Conservation (phyloP, 2,329 filamentous ascomycete species). For the Colletotrichum karsti region DNA sequence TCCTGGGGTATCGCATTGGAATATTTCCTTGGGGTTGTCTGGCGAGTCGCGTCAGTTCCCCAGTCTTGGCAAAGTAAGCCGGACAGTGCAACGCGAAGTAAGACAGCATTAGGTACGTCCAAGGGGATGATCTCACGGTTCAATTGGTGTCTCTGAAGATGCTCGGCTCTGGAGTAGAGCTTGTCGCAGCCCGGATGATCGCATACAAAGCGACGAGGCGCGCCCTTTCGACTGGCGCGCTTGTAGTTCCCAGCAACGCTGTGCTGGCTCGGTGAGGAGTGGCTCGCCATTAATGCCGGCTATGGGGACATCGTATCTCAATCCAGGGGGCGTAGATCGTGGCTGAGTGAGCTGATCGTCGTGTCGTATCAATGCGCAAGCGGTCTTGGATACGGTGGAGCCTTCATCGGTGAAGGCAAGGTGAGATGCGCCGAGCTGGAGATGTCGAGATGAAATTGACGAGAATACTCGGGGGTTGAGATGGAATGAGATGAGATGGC, state of each 20-base stretch:
- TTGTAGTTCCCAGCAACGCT: slow-evolving; percentile 46
- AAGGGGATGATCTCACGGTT: slow-evolving; percentile 62
- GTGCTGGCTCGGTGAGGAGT: slow-evolving; percentile 11
- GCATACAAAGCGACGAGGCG: slow-evolving; percentile 66
- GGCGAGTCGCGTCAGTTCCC: neutral
- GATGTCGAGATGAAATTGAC: neutral
- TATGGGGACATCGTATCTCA: slow-evolving; percentile 14
- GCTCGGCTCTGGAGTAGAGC: slow-evolving; percentile 82
- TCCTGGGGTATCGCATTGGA: slow-evolving; percentile 77
- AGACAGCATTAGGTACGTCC: neutral
- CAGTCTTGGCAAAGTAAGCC: slow-evolving; percentile 10
- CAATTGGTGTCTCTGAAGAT: slow-evolving; percentile 82
- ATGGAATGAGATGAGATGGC: neutral
- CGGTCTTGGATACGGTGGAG: neutral
- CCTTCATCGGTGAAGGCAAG: neutral
- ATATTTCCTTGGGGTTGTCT: slow-evolving; percentile 86
- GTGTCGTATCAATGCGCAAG: neutral
- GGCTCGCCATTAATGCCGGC: slow-evolving; percentile 12
- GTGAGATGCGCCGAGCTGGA: neutral
- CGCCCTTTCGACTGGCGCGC: slow-evolving; percentile 60
- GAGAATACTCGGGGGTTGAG: neutral
- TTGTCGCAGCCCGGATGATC: slow-evolving; percentile 78
- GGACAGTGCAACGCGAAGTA: slow-evolving; percentile 20
- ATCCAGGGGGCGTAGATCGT: neutral
- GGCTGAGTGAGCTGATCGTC: neutral